These are phyloP conservation scores for Scenedesmus sp. DNA, from an alignment of 163 green algal species.

Conservation along the genomic window DNA sequence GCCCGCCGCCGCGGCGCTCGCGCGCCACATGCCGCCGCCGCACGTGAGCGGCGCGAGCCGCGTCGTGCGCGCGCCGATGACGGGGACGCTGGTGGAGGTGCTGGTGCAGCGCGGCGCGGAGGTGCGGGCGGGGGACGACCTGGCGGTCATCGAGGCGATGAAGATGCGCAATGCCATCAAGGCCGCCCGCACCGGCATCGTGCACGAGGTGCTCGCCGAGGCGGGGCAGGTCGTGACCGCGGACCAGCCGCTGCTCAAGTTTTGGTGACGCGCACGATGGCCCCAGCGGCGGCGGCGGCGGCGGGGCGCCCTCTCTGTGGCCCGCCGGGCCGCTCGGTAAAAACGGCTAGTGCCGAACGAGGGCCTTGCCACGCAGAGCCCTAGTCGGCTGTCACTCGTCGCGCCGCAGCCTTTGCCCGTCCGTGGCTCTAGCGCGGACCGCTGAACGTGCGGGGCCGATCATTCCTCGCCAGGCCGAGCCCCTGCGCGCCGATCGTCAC, in stretches of 20 bases:
- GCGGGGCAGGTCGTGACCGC: constrained; percentile 22
- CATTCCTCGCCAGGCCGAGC: too few species aligned
- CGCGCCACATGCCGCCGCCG: constrained; percentile 25
- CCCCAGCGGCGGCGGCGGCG: background rate
- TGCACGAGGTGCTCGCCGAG: constrained; percentile 25
- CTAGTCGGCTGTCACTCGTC: too few species aligned
- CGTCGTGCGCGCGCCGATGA: constrained; percentile 35
- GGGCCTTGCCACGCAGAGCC: too few species aligned
- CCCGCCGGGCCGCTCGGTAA: too few species aligned
- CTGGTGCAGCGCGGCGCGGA: constrained; percentile 20
- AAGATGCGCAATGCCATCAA: constrained; percentile 47
- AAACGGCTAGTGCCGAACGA: too few species aligned
- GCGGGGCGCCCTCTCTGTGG: too few species aligned
- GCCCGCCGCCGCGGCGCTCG: constrained; percentile 16
- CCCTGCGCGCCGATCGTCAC: too few species aligned
- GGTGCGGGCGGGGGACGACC: constrained; percentile 31
- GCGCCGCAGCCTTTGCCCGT: too few species aligned
- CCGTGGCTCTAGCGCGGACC: too few species aligned
- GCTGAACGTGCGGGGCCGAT: too few species aligned
- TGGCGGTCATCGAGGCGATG: constrained; percentile 38
- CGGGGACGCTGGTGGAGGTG: constrained; percentile 15
- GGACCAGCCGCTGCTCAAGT: constrained; percentile 31
- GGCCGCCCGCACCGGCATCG: constrained; percentile 4
- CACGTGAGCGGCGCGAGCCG: background rate
- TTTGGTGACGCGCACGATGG: too few species aligned